Evolutionary conservation across 2,329 filamentous ascomycete genomes (phyloP).

Genomic region (Fusarium paranaense): DNA sequence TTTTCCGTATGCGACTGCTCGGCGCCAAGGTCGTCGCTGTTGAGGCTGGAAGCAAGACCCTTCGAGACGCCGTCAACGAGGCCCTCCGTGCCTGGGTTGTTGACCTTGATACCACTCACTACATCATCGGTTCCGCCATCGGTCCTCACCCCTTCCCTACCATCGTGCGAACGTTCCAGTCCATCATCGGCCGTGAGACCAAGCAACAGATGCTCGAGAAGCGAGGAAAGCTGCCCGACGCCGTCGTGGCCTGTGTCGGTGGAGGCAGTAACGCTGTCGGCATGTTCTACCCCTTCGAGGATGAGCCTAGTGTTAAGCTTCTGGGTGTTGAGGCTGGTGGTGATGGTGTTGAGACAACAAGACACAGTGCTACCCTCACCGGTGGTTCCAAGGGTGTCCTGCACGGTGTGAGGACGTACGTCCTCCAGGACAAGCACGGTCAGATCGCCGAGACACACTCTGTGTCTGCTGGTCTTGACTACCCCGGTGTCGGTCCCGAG

Average conservation of each 20-base stretch:
- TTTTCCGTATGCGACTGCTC: constrained; percentile 97
- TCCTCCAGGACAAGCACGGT: constrained; percentile 91
- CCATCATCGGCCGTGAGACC: constrained; percentile 94
- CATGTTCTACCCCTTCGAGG: constrained; percentile 97
- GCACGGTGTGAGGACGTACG: constrained; percentile 95
- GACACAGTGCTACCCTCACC: constrained; percentile 89
- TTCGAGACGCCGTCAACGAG: constrained; percentile 93
- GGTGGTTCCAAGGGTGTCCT: constrained; percentile 92
- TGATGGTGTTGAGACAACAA: constrained; percentile 86
- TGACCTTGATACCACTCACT: constrained; percentile 92
- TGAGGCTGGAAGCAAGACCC: constrained; percentile 86
- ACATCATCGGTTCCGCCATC: constrained; percentile 97
- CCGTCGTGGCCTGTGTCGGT: constrained; percentile 95
- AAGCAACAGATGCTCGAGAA: constrained; percentile 89
- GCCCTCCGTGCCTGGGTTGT: constrained; percentile 95
- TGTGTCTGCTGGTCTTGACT: constrained; percentile 95
- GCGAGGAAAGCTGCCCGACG: constrained; percentile 90
- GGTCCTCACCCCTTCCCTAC: constrained; percentile 98
- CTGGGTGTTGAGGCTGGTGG: constrained; percentile 96
- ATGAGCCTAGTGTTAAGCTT: constrained; percentile 86
- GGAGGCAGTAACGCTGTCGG: constrained; percentile 95
- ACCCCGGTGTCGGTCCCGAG: constrained; percentile 96
- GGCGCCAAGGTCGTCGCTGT: constrained; percentile 94
- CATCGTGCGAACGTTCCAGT: constrained; percentile 97
- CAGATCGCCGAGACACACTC: constrained; percentile 97